These are phyloP conservation scores for Vitis riparia DNA, from an alignment of 164 flowering plant species.

Conservation along the genomic window DNA sequence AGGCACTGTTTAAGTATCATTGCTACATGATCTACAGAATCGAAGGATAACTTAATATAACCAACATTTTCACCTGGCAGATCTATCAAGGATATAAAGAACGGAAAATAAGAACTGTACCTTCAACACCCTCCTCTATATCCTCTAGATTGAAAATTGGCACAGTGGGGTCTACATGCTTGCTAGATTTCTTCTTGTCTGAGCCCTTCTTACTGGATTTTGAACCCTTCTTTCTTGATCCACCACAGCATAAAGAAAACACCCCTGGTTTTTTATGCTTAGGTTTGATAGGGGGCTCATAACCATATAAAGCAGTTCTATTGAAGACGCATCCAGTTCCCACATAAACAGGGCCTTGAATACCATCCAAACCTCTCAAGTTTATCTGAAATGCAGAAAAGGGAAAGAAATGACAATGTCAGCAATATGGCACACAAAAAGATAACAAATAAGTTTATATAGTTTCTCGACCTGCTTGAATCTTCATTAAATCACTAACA, in stretches of 20 bases:
- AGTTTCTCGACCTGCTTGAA: background rate
- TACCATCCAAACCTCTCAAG: constrained; percentile 92
- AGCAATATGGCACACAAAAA: background rate
- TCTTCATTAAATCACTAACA: background rate
- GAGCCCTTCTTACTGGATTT: constrained; percentile 62
- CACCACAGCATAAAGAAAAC: constrained; percentile 69
- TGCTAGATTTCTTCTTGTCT: constrained; percentile 61
- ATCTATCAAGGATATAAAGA: background rate
- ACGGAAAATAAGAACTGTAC: constrained; percentile 29
- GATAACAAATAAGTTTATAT: background rate
- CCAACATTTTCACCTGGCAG: background rate
- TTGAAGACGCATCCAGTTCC: constrained; percentile 98
- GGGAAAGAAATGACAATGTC: background rate
- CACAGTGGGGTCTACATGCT: constrained; percentile 69
- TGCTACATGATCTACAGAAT: background rate
- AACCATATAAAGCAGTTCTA: constrained; percentile 91
- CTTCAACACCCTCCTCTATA: constrained; percentile 93
- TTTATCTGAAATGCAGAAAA: constrained; percentile 56
- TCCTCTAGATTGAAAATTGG: constrained; percentile 82
- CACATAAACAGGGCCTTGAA: constrained; percentile 98
- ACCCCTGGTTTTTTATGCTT: constrained; percentile 59
- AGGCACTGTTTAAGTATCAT: background rate
- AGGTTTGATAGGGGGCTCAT: constrained; percentile 80
- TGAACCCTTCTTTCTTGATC: constrained; percentile 57
- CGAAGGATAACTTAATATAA: background rate